Conservation (phyloP, 2,329 filamentous ascomycete species). For the Monosporascus sp. region DNA sequence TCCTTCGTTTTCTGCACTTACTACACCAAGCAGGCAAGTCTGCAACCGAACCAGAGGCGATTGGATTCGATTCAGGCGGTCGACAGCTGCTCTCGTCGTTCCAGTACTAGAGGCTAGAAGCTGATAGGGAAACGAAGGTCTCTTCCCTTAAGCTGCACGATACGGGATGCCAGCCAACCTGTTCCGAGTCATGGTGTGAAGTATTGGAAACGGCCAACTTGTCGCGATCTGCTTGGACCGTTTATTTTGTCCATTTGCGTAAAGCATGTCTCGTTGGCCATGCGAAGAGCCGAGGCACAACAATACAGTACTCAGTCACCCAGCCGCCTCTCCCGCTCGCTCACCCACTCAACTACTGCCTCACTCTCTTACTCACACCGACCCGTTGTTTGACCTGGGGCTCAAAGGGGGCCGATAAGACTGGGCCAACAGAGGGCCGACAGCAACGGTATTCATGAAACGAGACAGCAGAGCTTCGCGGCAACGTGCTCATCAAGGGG, state of each 20-base stretch:
- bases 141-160: neutral
- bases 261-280: slow-evolving; percentile 14
- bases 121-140: neutral
- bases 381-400: no score
- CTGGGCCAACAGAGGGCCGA: neutral
- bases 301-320: neutral
- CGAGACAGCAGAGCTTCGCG: neutral
- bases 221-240: slow-evolving; percentile 14
- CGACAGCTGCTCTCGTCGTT: neutral
- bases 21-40: neutral
- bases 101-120: neutral
- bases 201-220: slow-evolving; percentile 3
- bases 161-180: neutral
- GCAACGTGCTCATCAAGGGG: no score
- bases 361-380: no score
- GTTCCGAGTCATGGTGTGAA: neutral
- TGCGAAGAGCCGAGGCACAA: slow-evolving; percentile 14
- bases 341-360: no score
- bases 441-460: neutral
- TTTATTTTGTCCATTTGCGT: slow-evolving; percentile 10
- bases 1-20: neutral
- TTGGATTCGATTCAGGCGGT: neutral
- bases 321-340: neutral
- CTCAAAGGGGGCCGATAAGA: no score
- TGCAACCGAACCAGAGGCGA: neutral